Evolutionary conservation across 148 eudicot species (phyloP).

Genomic region (Hydrangea macrophylla): DNA sequence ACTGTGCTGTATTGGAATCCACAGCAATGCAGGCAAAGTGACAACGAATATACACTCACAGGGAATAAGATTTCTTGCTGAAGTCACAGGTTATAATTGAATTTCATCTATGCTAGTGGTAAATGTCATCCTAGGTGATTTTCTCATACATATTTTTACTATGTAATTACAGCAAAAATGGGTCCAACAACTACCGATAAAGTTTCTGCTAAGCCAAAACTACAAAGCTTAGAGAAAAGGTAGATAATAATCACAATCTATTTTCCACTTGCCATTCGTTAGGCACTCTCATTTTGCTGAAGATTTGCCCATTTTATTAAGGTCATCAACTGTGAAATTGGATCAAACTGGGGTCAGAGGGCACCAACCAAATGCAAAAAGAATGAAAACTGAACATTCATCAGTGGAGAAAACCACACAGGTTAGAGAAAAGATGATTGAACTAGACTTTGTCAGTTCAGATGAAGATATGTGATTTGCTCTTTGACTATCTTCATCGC

Average conservation of each 20-base stretch:
- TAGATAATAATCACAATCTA: slow-evolving; percentile 8
- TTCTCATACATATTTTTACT: neutral
- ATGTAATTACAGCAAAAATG: slow-evolving; percentile 34
- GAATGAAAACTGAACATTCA: slow-evolving; percentile 45
- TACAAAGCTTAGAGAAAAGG: slow-evolving; percentile 46
- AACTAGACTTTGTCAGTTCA: slow-evolving; percentile 71
- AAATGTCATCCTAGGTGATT: neutral
- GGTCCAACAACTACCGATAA: slow-evolving; percentile 33
- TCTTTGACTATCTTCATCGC: neutral
- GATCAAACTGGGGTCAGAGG: slow-evolving; percentile 32
- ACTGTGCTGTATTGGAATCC: neutral
- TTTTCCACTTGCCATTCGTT: neutral
- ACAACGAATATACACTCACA: slow-evolving; percentile 80
- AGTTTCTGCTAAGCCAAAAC: slow-evolving; percentile 26
- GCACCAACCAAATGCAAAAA: slow-evolving; percentile 50
- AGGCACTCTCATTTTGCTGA: slow-evolving; percentile 6
- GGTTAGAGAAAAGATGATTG: slow-evolving; percentile 63
- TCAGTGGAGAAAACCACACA: slow-evolving; percentile 34
- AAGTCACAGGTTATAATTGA: slow-evolving; percentile 66
- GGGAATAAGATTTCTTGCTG: slow-evolving; percentile 80
- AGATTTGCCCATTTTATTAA: slow-evolving; percentile 18
- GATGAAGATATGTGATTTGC: slow-evolving; percentile 62
- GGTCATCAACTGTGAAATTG: slow-evolving; percentile 27
- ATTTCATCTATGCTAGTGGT: slow-evolving; percentile 5
- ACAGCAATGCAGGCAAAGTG: slow-evolving; percentile 78